These are phyloP conservation scores for Vitis hybrid DNA, from an alignment of 177 flowering plant species.

Conservation along the genomic window DNA sequence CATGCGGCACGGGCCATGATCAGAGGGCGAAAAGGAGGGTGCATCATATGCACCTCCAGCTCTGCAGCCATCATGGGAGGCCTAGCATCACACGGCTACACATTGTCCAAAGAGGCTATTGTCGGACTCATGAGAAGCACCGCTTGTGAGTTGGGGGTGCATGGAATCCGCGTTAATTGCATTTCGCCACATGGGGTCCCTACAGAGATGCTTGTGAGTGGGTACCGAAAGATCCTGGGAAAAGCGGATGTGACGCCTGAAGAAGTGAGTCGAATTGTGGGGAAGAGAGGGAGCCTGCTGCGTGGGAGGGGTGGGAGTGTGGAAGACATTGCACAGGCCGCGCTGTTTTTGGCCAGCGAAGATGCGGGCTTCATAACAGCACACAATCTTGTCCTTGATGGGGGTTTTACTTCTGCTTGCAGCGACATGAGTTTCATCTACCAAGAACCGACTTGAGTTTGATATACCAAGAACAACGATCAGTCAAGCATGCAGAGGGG, in stretches of 20 bases:
- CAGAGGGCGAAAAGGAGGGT: slow-evolving; percentile 33
- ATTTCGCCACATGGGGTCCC: slow-evolving; percentile 86
- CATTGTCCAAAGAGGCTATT: slow-evolving; percentile 66
- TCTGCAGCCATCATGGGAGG: slow-evolving; percentile 82
- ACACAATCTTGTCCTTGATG: slow-evolving; percentile 83
- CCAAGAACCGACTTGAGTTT: slow-evolving; percentile 30
- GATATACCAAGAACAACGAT: slow-evolving; percentile 32
- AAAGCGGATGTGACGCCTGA: slow-evolving; percentile 32
- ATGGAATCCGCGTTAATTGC: slow-evolving; percentile 86
- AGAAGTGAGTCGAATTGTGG: slow-evolving; percentile 45
- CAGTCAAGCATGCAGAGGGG: no score
- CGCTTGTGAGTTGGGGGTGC: slow-evolving; percentile 70
- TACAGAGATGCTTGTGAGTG: slow-evolving; percentile 61
- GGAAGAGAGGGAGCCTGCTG: slow-evolving; percentile 52
- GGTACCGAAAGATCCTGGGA: slow-evolving; percentile 32
- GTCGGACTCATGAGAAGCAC: slow-evolving; percentile 53
- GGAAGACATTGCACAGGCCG: slow-evolving; percentile 68
- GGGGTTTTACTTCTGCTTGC: slow-evolving; percentile 66
- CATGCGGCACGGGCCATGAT: slow-evolving; percentile 80
- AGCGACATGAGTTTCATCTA: slow-evolving; percentile 40
- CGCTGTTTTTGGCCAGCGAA: slow-evolving; percentile 69
- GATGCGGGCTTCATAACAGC: slow-evolving; percentile 72
- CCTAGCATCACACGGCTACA: slow-evolving; percentile 62
- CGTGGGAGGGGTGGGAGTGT: slow-evolving; percentile 46
- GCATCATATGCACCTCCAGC: slow-evolving; percentile 76